phyloP scores from a whole-genome alignment of 2,329 filamentous ascomycete genomes.

The Trichophaea hybrida region DNA sequence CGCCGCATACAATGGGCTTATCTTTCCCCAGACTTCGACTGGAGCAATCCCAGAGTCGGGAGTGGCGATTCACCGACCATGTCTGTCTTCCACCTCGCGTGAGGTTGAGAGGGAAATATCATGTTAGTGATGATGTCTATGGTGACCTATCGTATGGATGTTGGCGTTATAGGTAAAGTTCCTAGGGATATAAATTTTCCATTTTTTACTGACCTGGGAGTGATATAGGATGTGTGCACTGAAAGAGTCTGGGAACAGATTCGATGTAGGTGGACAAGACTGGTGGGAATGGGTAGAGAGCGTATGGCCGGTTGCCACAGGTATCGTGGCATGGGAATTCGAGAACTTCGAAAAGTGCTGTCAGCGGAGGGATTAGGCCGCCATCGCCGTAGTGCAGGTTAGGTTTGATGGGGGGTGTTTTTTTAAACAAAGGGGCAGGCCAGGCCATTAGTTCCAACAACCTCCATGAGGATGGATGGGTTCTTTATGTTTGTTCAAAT shows the following conservation, averaged over 20 bases:
- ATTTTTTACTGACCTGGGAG: background rate
- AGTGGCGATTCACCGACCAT: slow-evolving; percentile 18
- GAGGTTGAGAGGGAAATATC: background rate
- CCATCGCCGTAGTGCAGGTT: background rate
- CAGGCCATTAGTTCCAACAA: too few species aligned
- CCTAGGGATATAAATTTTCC: background rate
- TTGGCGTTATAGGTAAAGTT: slow-evolving; percentile 10
- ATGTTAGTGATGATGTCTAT: background rate
- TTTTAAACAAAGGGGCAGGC: background rate
- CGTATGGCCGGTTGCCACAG: slow-evolving; percentile 14
- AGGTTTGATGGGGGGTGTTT: background rate
- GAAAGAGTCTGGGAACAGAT: background rate
- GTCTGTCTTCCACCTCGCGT: slow-evolving; percentile 17
- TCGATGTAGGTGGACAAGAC: background rate
- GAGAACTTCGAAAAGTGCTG: slow-evolving; percentile 15
- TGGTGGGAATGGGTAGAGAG: slow-evolving; percentile 16
- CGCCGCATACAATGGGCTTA: background rate
- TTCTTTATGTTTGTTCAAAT: too few species aligned
- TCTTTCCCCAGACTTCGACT: slow-evolving; percentile 10
- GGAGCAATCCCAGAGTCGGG: background rate
- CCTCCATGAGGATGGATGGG: too few species aligned
- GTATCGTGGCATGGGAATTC: slow-evolving; percentile 16
- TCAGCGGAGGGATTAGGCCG: slow-evolving; percentile 7
- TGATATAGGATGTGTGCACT: slow-evolving; percentile 17
- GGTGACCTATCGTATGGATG: slow-evolving; percentile 6